These are phyloP conservation scores for Clonostachys solani DNA, from an alignment of 2,329 filamentous ascomycete genomes.

Conservation along the genomic window DNA sequence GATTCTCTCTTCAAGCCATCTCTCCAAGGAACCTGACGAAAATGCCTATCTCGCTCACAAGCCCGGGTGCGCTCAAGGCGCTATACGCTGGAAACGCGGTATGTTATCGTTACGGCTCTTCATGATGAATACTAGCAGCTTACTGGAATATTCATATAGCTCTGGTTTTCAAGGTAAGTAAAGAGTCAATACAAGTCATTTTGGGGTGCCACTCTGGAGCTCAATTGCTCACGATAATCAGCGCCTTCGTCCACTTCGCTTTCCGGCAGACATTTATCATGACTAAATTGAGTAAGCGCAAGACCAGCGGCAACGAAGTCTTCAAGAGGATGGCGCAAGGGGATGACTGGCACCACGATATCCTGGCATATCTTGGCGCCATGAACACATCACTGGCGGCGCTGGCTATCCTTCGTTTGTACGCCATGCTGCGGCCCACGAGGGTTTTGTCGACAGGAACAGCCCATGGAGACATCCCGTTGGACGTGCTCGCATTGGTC, in stretches of 20 bases:
- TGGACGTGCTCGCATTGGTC: constrained; percentile 10
- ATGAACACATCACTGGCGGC: constrained; percentile 12
- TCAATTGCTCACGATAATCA: not conserved
- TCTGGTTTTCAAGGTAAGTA: not conserved
- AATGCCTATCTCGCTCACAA: not conserved
- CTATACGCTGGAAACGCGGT: constrained; percentile 13
- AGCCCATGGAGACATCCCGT: constrained; percentile 7
- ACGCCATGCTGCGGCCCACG: constrained; percentile 5
- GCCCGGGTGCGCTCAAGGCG: constrained; percentile 3
- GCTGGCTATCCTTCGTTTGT: constrained; percentile 11
- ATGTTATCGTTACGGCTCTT: not conserved
- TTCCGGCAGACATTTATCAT: constrained; percentile 10
- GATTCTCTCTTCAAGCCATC: too few relatives aligned
- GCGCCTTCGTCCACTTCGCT: constrained; percentile 10
- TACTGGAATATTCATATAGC: not conserved
- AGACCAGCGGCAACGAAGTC: constrained; percentile 2
- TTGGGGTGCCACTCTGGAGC: too few relatives aligned
- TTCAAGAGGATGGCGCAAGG: constrained; percentile 5
- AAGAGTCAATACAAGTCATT: too few relatives aligned
- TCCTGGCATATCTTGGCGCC: constrained; percentile 14
- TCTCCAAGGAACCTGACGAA: not conserved
- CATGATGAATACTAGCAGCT: not conserved
- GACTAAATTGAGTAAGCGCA: constrained; percentile 9
- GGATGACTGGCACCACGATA: constrained; percentile 16
- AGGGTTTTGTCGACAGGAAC: constrained; percentile 5